Percentiles rank a stretch among this genome's conserved stretches.
phyloP scores from a whole-genome alignment of 2,329 filamentous ascomycete species.

The Cephalotrichum gorgonifer region DNA sequence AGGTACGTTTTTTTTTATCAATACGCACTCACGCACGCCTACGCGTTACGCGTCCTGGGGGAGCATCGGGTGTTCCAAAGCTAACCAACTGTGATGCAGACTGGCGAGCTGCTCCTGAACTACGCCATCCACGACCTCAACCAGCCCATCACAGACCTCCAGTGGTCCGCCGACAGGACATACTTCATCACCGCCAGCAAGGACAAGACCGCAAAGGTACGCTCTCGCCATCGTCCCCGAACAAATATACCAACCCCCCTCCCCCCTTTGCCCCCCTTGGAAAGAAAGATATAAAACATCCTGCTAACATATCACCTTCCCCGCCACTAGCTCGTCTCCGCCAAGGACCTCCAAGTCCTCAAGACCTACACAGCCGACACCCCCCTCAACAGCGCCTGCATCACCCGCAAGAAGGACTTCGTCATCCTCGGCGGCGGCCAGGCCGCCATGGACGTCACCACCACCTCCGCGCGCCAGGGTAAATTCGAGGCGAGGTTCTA shows the following conservation, averaged over 20 bases:
- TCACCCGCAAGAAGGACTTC: slow-evolving; percentile 93
- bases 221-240: slow-evolving; percentile 6
- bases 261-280: no score
- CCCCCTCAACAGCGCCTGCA: slow-evolving; percentile 88
- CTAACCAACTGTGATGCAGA: background rate
- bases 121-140: slow-evolving; percentile 70
- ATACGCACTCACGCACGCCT: no score
- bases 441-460: slow-evolving; percentile 97
- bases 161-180: slow-evolving; percentile 87
- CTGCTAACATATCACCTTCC: slow-evolving; percentile 2
- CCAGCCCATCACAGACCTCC: slow-evolving; percentile 77
- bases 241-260: background rate
- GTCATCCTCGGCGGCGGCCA: slow-evolving; percentile 97
- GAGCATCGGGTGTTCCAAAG: background rate
- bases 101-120: slow-evolving; percentile 4
- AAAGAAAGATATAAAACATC: no score
- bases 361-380: slow-evolving; percentile 92
- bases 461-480: slow-evolving; percentile 84
- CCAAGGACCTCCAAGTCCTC: slow-evolving; percentile 77
- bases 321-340: slow-evolving; percentile 57
- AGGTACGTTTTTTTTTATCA: slow-evolving; percentile 39
- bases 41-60: no score
- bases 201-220: slow-evolving; percentile 90
- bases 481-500: slow-evolving; percentile 99
- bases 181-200: slow-evolving; percentile 98